Evolutionary conservation across 2,329 filamentous ascomycete species (phyloP).

Genomic region (Fusarium sp.): DNA sequence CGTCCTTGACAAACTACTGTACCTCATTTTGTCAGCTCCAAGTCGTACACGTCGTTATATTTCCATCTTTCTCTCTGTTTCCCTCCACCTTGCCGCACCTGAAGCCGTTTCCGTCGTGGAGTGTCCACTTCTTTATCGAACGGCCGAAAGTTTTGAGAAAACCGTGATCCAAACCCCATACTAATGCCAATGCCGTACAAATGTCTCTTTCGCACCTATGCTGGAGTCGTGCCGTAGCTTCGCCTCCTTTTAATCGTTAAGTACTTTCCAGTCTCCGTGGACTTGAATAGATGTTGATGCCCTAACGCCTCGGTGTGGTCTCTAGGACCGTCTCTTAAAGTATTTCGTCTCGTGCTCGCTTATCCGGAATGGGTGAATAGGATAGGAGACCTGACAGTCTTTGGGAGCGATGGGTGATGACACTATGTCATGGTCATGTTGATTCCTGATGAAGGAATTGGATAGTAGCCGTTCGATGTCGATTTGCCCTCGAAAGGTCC

Average conservation of each 20-base stretch:
- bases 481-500: conserved; percentile 65
- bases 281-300: not conserved
- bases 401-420: not conserved
- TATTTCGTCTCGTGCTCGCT: not conserved
- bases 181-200: conserved; percentile 29
- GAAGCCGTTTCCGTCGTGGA: conserved; percentile 9
- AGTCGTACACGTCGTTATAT: conserved; percentile 41
- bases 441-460: conserved; percentile 61
- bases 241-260: conserved; percentile 1
- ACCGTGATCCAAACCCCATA: conserved; percentile 29
- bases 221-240: conserved; percentile 1
- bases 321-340: not conserved
- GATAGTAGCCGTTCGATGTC: conserved; percentile 65
- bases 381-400: not conserved
- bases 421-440: conserved; percentile 54
- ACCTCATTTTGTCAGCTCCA: conserved; percentile 19
- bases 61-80: not conserved
- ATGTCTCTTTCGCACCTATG: conserved; percentile 3
- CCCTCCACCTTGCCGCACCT: not conserved
- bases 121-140: conserved; percentile 22
- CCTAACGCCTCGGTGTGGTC: conserved; percentile 25
- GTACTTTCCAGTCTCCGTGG: not conserved
- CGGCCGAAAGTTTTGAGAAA: conserved; percentile 28
- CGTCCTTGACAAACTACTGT: not conserved
- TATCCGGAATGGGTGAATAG: not conserved